Percentiles rank a stretch among this genome's conserved stretches.
Evolutionary conservation across 2,329 filamentous ascomycete genomes (phyloP).

Genomic region (Cadophora malorum): DNA sequence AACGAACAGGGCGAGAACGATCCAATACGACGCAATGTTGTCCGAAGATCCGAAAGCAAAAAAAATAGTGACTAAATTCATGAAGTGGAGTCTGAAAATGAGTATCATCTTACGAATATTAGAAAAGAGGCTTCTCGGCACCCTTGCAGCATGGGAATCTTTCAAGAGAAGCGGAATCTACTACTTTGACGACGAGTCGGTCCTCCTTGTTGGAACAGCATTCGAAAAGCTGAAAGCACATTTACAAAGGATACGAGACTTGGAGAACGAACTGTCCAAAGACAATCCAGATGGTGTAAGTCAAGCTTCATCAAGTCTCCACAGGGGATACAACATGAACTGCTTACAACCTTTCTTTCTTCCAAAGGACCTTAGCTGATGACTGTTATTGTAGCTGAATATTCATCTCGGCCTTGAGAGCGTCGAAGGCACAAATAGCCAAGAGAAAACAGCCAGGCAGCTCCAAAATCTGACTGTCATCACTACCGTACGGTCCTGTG

Average conservation of each 20-base stretch:
- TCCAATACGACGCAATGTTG: not conserved
- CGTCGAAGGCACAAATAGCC: slow-evolving; percentile 17
- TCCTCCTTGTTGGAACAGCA: not conserved
- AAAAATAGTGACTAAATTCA: not conserved
- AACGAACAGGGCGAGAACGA: not conserved
- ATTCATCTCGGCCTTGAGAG: slow-evolving; percentile 13
- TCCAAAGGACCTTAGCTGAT: no score
- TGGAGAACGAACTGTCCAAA: slow-evolving; percentile 3
- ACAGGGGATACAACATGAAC: no score
- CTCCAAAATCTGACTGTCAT: slow-evolving; percentile 19
- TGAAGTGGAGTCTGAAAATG: not conserved
- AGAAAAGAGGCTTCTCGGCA: slow-evolving; percentile 1
- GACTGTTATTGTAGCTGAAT: slow-evolving; percentile 18
- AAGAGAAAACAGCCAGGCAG: slow-evolving; percentile 18
- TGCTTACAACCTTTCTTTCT: no score
- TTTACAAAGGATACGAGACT: not conserved
- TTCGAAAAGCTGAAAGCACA: not conserved
- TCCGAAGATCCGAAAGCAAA: not conserved
- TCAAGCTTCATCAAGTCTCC: no score
- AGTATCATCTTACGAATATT: not conserved
- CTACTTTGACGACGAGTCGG: slow-evolving; percentile 1
- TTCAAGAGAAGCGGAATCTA: not conserved
- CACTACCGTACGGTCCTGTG: slow-evolving; percentile 19
- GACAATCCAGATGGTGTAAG: slow-evolving; percentile 25
- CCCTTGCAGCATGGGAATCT: not conserved